Evolutionary conservation across 2,329 filamentous ascomycete genomes (phyloP).

Genomic region (Ilyonectria robusta): DNA sequence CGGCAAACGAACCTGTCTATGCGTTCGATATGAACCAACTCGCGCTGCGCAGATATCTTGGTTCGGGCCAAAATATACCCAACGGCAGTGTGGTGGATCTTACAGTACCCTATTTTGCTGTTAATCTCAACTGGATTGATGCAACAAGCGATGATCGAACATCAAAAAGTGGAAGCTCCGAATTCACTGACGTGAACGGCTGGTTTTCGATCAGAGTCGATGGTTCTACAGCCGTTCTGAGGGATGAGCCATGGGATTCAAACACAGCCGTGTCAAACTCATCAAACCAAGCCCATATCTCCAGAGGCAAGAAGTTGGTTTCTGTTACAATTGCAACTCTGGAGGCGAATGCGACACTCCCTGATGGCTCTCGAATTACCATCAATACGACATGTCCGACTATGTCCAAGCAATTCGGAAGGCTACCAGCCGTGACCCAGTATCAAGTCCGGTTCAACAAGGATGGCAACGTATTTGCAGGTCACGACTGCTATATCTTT

Average conservation of each 20-base stretch:
- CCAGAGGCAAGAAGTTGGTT: conserved; percentile 15
- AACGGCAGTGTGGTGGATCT: conserved; percentile 1
- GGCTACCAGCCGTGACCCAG: neutral
- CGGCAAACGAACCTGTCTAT: conserved; percentile 10
- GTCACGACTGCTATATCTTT: conserved; percentile 9
- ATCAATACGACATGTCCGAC: neutral
- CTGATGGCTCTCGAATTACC: neutral
- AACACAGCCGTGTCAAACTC: neutral
- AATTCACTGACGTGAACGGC: conserved; percentile 2
- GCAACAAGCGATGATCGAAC: neutral
- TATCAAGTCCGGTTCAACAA: neutral
- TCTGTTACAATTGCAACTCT: neutral
- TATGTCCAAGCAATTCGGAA: neutral
- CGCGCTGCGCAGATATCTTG: conserved; percentile 1
- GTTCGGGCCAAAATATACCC: neutral
- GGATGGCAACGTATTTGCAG: neutral
- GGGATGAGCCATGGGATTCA: neutral
- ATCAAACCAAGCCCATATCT: neutral
- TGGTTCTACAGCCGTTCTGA: neutral
- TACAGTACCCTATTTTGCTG: conserved; percentile 5
- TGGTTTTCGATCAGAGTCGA: conserved; percentile 4
- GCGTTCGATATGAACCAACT: conserved; percentile 2
- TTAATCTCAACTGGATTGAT: conserved; percentile 5
- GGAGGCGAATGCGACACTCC: neutral
- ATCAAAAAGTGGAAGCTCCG: neutral